Conservation (phyloP, 106 monocot species). For the Dioscorea zingiberensis region DNA sequence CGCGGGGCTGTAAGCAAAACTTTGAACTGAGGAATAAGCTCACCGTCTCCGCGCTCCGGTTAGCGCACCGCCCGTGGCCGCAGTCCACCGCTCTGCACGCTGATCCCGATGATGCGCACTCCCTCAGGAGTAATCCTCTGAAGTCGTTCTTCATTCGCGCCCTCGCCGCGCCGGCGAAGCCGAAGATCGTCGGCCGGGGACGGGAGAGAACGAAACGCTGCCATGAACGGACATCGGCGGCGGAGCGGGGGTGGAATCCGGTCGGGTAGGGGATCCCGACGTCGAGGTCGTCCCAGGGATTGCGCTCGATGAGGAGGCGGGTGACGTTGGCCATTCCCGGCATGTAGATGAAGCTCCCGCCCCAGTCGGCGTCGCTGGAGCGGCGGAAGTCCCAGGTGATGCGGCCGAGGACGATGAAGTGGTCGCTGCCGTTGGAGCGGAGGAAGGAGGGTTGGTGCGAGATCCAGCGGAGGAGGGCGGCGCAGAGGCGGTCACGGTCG, state of each 20-base stretch:
- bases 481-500: conserved; percentile 40
- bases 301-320: conserved; percentile 74
- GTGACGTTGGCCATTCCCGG: conserved; percentile 70
- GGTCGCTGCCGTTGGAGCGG: conserved; percentile 37
- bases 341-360: conserved; percentile 70
- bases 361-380: conserved; percentile 42
- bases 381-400: conserved; percentile 81
- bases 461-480: conserved; percentile 32
- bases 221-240: conserved; percentile 45
- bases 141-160: conserved; percentile 56
- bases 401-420: conserved; percentile 56
- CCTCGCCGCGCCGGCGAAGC: conserved; percentile 73
- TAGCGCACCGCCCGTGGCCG: conserved; percentile 33
- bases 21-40: conserved; percentile 56
- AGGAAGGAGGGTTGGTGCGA: conserved; percentile 8
- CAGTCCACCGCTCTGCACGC: conserved; percentile 64
- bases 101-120: conserved; percentile 33
- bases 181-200: conserved; percentile 38
- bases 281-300: conserved; percentile 68
- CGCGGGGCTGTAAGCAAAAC: conserved; percentile 90
- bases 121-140: conserved; percentile 34
- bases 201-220: conserved; percentile 46
- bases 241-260: conserved; percentile 73
- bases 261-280: conserved; percentile 92
- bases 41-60: conserved; percentile 44